Percentiles rank a stretch among this genome's conserved stretches.
These are phyloP conservation scores for Pythium aquatile DNA, from an alignment of 352 stramenopile species.

Conservation along the genomic window DNA sequence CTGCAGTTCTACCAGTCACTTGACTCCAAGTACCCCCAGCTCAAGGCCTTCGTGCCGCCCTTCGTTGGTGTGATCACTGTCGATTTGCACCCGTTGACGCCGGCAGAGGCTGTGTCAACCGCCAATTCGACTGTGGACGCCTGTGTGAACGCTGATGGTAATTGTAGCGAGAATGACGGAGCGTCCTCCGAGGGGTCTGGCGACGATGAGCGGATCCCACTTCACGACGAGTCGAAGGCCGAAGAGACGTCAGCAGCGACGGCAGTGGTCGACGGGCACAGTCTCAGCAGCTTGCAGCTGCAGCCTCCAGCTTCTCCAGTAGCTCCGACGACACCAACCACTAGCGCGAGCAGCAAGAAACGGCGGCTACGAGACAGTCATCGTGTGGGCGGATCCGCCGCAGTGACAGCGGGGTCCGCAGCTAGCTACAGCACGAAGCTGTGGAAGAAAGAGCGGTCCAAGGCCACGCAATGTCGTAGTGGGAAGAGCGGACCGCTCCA, in stretches of 20 bases:
- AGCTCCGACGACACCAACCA: not conserved
- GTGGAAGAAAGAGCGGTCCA: slow-evolving; percentile 50
- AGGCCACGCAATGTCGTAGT: slow-evolving; percentile 13
- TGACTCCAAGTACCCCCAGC: slow-evolving; percentile 45
- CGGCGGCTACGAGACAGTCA: slow-evolving; percentile 16
- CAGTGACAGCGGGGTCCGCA: not conserved
- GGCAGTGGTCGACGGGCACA: not conserved
- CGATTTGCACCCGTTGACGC: slow-evolving; percentile 32
- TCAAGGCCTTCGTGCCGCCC: slow-evolving; percentile 62
- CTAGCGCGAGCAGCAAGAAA: slow-evolving; percentile 12
- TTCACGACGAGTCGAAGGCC: not conserved
- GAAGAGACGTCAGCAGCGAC: not conserved
- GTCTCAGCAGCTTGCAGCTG: slow-evolving; percentile 10
- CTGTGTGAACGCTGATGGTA: not conserved
- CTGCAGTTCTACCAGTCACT: slow-evolving; percentile 75
- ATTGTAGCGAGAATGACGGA: not conserved
- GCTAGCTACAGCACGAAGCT: slow-evolving; percentile 60
- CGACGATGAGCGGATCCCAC: not conserved
- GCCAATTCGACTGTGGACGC: not conserved
- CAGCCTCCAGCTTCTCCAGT: not conserved
- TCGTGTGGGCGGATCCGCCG: not conserved
- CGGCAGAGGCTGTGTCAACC: not conserved
- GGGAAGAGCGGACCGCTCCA: not conserved
- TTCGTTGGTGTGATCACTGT: slow-evolving; percentile 71
- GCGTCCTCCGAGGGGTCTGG: not conserved